A percentile compares a stretch with the other conserved stretches of the same genome.
Evolutionary conservation across 2,329 filamentous ascomycete genomes (phyloP).

Genomic region (Aureobasidium sp.): DNA sequence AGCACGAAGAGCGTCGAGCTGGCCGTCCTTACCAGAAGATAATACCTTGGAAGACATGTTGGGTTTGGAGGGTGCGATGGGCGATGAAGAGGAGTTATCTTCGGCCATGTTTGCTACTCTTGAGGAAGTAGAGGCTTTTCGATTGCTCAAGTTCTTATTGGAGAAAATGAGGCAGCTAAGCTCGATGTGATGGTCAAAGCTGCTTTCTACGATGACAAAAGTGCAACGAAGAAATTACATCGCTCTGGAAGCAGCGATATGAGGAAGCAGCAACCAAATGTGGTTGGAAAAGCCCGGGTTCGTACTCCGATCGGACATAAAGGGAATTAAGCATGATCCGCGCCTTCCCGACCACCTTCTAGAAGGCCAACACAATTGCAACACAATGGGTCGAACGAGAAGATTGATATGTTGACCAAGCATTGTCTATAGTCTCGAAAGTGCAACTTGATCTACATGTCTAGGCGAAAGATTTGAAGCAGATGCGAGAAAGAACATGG

Average conservation of each 20-base stretch:
- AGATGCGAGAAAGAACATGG: not conserved
- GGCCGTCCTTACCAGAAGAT: slow-evolving; percentile 1
- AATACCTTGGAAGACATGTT: not conserved
- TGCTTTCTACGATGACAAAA: not conserved
- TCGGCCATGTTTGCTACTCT: slow-evolving; percentile 7
- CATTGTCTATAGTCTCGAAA: not conserved
- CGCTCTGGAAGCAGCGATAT: not conserved
- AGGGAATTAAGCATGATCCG: not conserved
- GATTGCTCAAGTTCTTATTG: too few species aligned
- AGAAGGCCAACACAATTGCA: not conserved
- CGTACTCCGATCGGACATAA: not conserved
- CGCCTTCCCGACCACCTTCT: not conserved
- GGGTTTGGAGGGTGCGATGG: not conserved
- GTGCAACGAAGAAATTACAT: not conserved
- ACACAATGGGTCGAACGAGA: not conserved
- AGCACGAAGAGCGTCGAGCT: slow-evolving; percentile 19
- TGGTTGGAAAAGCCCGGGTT: not conserved
- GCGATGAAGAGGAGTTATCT: not conserved
- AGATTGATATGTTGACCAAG: not conserved
- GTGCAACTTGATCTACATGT: not conserved
- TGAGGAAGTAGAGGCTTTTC: not conserved
- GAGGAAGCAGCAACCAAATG: not conserved
- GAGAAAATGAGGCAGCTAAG: too few species aligned
- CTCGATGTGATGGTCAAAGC: not conserved
- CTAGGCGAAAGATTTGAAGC: not conserved